Conservation (phyloP, 2,329 filamentous ascomycete species). For the Orbilia javanica region DNA sequence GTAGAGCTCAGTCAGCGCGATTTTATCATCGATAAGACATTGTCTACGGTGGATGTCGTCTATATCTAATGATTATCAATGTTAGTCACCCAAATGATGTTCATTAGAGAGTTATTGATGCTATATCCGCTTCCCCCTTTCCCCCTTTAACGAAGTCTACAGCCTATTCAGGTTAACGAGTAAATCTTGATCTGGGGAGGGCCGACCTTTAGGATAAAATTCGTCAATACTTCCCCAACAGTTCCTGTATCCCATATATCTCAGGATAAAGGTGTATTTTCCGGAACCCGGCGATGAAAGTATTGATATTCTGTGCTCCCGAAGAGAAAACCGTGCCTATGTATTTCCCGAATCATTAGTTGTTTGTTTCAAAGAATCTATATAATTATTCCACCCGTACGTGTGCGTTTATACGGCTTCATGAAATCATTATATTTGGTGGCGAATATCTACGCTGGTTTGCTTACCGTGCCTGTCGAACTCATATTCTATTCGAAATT, state of each 20-base stretch:
- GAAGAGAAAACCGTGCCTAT: not conserved
- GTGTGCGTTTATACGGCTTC: no score
- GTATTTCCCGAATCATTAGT: not conserved
- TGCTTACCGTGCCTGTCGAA: no score
- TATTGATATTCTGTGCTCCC: not conserved
- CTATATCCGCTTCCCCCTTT: no score
- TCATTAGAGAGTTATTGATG: no score
- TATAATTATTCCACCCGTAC: no score
- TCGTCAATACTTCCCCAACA: not conserved
- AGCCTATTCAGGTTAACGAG: no score
- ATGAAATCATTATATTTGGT: no score
- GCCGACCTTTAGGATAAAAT: not conserved
- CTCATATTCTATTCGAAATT: no score
- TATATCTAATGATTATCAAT: not conserved
- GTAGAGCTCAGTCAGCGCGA: slow-evolving; percentile 90
- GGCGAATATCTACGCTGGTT: no score
- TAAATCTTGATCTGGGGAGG: not conserved
- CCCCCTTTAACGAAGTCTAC: no score
- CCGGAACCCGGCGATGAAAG: not conserved
- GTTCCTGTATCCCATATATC: not conserved
- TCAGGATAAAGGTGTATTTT: not conserved
- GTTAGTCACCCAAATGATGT: not conserved
- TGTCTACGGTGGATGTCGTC: slow-evolving; percentile 85
- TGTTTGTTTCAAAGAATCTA: no score
- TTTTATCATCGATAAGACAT: slow-evolving; percentile 97